A percentile compares a stretch with the other conserved stretches of the same genome.
Conservation (phyloP, 768 basidiomycete species). For the Xerocomus brunneocitrinus region DNA sequence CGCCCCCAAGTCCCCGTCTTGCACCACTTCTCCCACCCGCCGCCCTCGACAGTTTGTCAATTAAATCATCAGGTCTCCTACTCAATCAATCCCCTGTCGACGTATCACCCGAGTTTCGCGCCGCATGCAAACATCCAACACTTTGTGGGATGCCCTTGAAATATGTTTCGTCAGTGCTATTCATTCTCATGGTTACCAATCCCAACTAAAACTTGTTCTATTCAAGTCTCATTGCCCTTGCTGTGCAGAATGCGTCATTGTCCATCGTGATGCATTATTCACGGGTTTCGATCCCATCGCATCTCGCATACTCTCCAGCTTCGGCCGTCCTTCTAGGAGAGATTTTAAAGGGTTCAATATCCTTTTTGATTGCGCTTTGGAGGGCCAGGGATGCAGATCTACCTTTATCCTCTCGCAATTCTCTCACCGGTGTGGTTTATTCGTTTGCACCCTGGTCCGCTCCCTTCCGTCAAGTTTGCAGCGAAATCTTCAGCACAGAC, state of each 20-base stretch:
- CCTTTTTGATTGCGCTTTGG: conserved; percentile 77
- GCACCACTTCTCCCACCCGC: conserved; percentile 52
- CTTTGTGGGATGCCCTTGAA: conserved; percentile 72
- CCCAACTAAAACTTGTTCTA: conserved; percentile 3
- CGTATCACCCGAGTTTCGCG: conserved; percentile 29
- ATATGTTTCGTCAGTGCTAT: conserved; percentile 67
- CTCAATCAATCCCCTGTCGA: conserved; percentile 33
- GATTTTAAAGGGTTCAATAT: conserved; percentile 89
- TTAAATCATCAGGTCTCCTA: conserved; percentile 35
- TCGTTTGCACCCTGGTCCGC: conserved; percentile 43
- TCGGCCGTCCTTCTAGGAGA: conserved; percentile 94
- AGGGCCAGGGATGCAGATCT: conserved; percentile 43
- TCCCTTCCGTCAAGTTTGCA: conserved; percentile 53
- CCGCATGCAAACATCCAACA: conserved; percentile 37
- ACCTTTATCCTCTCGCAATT: conserved; percentile 38
- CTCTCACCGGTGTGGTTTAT: conserved; percentile 34
- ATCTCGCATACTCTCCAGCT: conserved; percentile 86
- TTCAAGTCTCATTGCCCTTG: conserved; percentile 71
- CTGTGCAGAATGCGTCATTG: conserved; percentile 91
- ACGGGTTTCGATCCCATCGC: conserved; percentile 76
- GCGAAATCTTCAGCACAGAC: conserved; percentile 82
- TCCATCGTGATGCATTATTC: conserved; percentile 99
- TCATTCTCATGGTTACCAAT: not conserved
- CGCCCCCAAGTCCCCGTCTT: conserved; percentile 36
- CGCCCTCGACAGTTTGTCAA: conserved; percentile 37